Percentiles rank a stretch among this genome's conserved stretches.
Conservation (phyloP, 768 basidiomycete species). For the Sporobolomyces phaffii region DNA sequence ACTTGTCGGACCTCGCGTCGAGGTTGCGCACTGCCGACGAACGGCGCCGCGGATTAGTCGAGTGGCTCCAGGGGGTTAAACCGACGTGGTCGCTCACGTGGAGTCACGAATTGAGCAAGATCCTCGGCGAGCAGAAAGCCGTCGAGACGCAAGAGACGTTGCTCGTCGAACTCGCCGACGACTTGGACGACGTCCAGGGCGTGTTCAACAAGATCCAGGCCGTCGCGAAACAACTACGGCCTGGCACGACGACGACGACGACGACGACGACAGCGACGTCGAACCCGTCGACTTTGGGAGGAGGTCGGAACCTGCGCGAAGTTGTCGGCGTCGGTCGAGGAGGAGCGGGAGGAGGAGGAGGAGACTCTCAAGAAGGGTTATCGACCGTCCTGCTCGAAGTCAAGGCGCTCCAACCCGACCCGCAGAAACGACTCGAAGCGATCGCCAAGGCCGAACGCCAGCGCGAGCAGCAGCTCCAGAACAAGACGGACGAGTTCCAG, state of each 20-base stretch:
- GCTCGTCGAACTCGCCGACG: constrained; percentile 76
- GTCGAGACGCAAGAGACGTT: constrained; percentile 88
- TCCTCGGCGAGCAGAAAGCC: constrained; percentile 95
- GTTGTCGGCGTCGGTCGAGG: too few species aligned
- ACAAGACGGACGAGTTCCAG: constrained; percentile 72
- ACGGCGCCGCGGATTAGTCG: constrained; percentile 63
- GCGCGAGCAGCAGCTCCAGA: constrained; percentile 66
- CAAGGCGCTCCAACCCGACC: constrained; percentile 70
- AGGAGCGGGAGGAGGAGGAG: too few species aligned
- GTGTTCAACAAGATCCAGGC: constrained; percentile 88
- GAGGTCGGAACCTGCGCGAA: neutral
- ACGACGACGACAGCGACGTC: constrained; percentile 27
- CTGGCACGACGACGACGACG: constrained; percentile 47
- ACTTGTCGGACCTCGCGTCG: constrained; percentile 55
- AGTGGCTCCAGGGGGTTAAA: constrained; percentile 79
- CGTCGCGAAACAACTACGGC: constrained; percentile 55
- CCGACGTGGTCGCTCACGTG: constrained; percentile 99
- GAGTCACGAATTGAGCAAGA: constrained; percentile 91
- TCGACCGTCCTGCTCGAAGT: constrained; percentile 85
- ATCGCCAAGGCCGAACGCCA: constrained; percentile 67
- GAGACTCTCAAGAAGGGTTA: constrained; percentile 58
- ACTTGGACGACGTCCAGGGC: constrained; percentile 79
- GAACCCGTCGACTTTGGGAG: constrained; percentile 51
- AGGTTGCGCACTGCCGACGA: constrained; percentile 67
- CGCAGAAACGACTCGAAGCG: constrained; percentile 77